These are phyloP conservation scores for Sinapis alba DNA, from an alignment of 441 rosid species.

Conservation along the genomic window DNA sequence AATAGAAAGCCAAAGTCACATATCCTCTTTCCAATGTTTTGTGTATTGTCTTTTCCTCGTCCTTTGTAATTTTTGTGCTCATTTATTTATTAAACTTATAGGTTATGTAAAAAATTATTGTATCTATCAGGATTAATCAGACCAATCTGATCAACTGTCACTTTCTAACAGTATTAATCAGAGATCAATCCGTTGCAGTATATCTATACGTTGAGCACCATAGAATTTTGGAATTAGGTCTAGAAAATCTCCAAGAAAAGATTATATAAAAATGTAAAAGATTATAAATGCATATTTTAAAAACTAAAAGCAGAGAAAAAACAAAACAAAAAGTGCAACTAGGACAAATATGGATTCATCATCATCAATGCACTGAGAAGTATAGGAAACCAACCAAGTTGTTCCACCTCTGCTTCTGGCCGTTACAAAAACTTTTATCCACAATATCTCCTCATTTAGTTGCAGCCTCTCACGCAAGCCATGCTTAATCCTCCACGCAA, in stretches of 20 bases:
- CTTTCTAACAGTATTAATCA: background rate
- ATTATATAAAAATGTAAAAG: background rate
- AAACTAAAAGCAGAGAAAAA: background rate
- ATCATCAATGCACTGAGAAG: slow-evolving; percentile 31
- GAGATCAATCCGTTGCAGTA: background rate
- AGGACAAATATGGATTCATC: slow-evolving; percentile 17
- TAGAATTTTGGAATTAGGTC: background rate
- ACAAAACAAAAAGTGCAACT: background rate
- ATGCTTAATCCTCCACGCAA: slow-evolving; percentile 30
- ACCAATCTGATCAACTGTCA: background rate
- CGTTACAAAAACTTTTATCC: slow-evolving; percentile 24
- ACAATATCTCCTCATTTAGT: background rate
- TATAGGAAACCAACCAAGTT: slow-evolving; percentile 21
- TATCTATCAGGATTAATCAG: background rate
- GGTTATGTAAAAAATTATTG: background rate
- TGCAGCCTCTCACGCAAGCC: slow-evolving; percentile 30
- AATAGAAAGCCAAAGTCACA: slow-evolving; percentile 24
- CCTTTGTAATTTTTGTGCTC: background rate
- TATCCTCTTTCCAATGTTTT: background rate
- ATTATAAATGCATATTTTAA: background rate
- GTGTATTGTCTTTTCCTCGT: background rate
- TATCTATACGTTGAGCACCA: background rate
- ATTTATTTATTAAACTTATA: no score
- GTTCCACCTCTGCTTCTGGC: slow-evolving; percentile 8
- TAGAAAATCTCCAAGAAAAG: background rate